A percentile compares a stretch with the other conserved stretches of the same genome.
Evolutionary conservation across 495 filamentous ascomycete species (phyloP).

Genomic region (Lophiostoma macrostomum): DNA sequence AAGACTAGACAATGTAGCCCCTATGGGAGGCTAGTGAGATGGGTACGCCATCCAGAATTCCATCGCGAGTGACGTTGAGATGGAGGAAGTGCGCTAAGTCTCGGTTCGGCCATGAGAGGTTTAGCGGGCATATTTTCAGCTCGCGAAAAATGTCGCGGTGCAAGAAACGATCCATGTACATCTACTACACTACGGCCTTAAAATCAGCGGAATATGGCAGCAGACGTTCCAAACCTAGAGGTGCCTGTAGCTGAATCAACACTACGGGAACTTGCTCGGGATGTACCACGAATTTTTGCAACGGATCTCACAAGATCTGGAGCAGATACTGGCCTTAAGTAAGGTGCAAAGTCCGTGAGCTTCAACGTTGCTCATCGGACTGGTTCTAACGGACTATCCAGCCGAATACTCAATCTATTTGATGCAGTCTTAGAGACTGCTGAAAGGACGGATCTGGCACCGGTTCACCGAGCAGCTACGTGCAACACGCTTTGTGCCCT

Average conservation of each 20-base stretch:
- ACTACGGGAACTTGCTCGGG: constrained; percentile 5
- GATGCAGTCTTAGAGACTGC: constrained; percentile 25
- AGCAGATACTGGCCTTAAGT: constrained; percentile 17
- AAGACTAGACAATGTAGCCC: no score
- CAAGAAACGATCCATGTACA: no score
- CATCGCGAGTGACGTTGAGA: no score
- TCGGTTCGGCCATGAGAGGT: no score
- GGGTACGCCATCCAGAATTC: no score
- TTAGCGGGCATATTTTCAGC: no score
- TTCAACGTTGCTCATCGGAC: neutral
- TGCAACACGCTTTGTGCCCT: constrained; percentile 39
- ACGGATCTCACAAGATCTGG: constrained; percentile 7
- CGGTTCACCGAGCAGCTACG: constrained; percentile 39
- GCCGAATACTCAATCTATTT: constrained; percentile 10
- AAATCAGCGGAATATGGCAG: constrained; percentile 1
- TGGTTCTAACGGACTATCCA: neutral
- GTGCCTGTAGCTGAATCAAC: constrained; percentile 10
- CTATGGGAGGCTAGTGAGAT: no score
- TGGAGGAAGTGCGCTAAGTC: no score
- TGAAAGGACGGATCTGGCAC: constrained; percentile 11
- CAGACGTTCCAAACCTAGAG: neutral
- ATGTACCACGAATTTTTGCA: constrained; percentile 3
- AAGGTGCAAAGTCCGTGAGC: constrained; percentile 26
- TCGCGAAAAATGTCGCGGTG: no score
- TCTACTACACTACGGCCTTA: neutral